Conservation (phyloP, 208 protist genomes). For the Leishmania arabica region DNA sequence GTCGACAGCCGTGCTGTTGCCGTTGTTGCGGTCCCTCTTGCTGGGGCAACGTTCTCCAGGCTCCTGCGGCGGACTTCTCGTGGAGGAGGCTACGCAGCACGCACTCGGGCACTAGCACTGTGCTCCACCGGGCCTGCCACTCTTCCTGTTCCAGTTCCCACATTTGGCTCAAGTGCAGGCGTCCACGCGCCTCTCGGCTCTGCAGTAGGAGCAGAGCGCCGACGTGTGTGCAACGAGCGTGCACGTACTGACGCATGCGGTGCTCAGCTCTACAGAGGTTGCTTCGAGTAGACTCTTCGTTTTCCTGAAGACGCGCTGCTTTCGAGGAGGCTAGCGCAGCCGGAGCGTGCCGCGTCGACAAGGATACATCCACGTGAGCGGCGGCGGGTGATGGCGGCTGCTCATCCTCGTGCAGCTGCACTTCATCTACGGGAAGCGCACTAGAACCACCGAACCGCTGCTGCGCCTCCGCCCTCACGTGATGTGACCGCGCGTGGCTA, state of each 20-base stretch:
- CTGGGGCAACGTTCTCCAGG: neutral
- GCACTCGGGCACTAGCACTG: slow-evolving; percentile 23
- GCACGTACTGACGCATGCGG: neutral
- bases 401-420: slow-evolving; percentile 2
- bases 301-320: neutral
- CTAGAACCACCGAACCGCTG: neutral
- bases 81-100: slow-evolving; percentile 7
- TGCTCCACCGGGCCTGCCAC: slow-evolving; percentile 20
- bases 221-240: neutral
- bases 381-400: neutral
- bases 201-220: neutral
- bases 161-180: neutral
- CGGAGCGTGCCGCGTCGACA: neutral
- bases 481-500: neutral
- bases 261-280: neutral
- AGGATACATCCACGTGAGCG: neutral
- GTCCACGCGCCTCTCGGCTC: neutral
- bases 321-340: neutral
- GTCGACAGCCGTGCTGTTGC: neutral
- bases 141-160: slow-evolving; percentile 15
- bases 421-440: neutral
- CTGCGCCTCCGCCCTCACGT: neutral
- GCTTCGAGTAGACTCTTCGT: neutral
- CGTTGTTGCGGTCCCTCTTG: neutral
- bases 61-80: neutral